phyloP scores from a whole-genome alignment of 495 filamentous ascomycete genomes.

The Penicillium angulare region DNA sequence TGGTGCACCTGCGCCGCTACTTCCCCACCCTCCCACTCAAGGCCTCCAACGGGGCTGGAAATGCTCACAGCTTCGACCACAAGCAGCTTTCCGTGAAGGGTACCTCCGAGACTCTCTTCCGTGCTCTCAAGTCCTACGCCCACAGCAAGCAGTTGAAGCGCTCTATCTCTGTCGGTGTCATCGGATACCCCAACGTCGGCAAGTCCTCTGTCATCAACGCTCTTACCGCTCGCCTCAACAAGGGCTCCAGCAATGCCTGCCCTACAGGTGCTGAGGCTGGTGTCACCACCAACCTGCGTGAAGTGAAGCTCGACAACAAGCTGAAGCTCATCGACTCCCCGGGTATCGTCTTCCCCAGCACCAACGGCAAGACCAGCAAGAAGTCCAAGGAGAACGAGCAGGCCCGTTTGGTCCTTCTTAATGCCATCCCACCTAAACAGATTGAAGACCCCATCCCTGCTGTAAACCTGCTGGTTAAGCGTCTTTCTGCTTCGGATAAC shows the following conservation, averaged over 20 bases:
- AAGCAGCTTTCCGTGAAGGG: slow-evolving; percentile 82
- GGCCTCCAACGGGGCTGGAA: slow-evolving; percentile 77
- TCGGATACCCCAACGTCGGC: slow-evolving; percentile 96
- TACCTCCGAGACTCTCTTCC: slow-evolving; percentile 85
- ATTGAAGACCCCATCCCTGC: slow-evolving; percentile 89
- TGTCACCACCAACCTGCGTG: slow-evolving; percentile 82
- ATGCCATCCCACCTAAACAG: slow-evolving; percentile 88
- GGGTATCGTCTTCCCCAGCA: slow-evolving; percentile 86
- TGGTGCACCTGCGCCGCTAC: slow-evolving; percentile 79
- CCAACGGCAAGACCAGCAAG: slow-evolving; percentile 48
- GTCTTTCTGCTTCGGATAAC: slow-evolving; percentile 68
- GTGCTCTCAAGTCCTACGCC: slow-evolving; percentile 88
- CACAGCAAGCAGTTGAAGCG: slow-evolving; percentile 80
- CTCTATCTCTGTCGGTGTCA: slow-evolving; percentile 86
- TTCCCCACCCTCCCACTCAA: slow-evolving; percentile 93
- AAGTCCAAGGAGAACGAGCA: slow-evolving; percentile 58
- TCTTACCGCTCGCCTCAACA: slow-evolving; percentile 76
- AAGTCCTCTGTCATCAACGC: slow-evolving; percentile 98
- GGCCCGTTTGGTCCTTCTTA: slow-evolving; percentile 82
- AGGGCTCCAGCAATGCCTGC: slow-evolving; percentile 65
- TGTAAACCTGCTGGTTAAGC: slow-evolving; percentile 74
- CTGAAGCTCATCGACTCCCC: slow-evolving; percentile 93
- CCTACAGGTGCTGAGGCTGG: slow-evolving; percentile 91
- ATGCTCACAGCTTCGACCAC: slow-evolving; percentile 91
- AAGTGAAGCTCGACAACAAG: slow-evolving; percentile 93